Conservation (phyloP, 2,329 filamentous ascomycete genomes). For the Cladophialophora carrionii region DNA sequence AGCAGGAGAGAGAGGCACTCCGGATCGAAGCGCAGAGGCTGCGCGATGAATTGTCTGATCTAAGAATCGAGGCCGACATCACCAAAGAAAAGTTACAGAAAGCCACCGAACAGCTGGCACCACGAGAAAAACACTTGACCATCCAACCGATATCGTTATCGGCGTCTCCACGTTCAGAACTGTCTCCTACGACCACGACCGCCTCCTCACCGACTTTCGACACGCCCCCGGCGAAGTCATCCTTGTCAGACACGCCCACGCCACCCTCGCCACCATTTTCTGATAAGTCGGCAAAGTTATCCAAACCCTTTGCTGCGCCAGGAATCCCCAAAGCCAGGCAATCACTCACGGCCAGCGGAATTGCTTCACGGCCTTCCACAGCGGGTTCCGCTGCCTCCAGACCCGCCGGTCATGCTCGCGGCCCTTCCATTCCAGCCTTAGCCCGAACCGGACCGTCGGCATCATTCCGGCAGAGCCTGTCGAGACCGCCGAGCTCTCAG, state of each 20-base stretch:
- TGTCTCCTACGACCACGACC: conserved; percentile 77
- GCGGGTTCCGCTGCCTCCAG: conserved; percentile 44
- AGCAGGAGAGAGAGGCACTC: conserved; percentile 86
- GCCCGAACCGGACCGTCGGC: conserved; percentile 53
- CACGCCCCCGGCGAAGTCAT: conserved; percentile 77
- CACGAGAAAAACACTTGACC: conserved; percentile 57
- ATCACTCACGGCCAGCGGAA: conserved; percentile 52
- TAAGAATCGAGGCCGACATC: conserved; percentile 94
- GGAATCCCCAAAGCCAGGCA: conserved; percentile 50
- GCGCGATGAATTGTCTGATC: conserved; percentile 85
- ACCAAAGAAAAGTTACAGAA: conserved; percentile 90
- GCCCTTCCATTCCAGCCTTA: conserved; percentile 61
- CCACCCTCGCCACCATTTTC: conserved; percentile 94
- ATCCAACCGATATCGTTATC: conserved; percentile 47
- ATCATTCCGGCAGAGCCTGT: conserved; percentile 45
- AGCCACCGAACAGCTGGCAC: conserved; percentile 57
- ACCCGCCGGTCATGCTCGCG: conserved; percentile 55
- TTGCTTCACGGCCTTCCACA: conserved; percentile 59
- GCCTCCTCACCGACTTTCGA: conserved; percentile 87
- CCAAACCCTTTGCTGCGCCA: conserved; percentile 58
- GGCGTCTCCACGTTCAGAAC: conserved; percentile 60
- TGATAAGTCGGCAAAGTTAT: conserved; percentile 66
- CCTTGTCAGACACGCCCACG: conserved; percentile 70
- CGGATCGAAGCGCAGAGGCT: conserved; percentile 89
- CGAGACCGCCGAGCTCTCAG: conserved; percentile 33